Percentiles rank a stretch among this genome's conserved stretches.
Conservation (phyloP, 2,329 filamentous ascomycete species). For the Colletotrichum caudatum region DNA sequence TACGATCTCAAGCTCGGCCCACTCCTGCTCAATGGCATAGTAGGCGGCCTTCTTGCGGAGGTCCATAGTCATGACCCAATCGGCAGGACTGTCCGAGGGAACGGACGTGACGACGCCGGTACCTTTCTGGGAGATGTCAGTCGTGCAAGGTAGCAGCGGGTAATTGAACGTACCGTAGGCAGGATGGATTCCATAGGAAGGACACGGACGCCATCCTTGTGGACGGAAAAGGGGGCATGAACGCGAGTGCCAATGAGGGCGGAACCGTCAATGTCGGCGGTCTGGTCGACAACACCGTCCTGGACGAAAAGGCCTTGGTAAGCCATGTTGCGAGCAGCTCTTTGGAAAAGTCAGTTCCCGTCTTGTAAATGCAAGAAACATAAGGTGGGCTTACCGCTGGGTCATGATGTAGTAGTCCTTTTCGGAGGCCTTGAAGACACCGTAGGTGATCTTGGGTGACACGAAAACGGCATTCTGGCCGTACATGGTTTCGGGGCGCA, state of each 20-base stretch:
- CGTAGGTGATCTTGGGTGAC: conserved; percentile 88
- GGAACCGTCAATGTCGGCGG: conserved; percentile 80
- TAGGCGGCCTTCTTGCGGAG: conserved; percentile 95
- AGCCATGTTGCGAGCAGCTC: conserved; percentile 92
- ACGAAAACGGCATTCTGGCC: conserved; percentile 97
- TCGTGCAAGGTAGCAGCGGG: neutral
- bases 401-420: conserved; percentile 88
- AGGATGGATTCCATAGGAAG: conserved; percentile 96
- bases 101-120: conserved; percentile 97
- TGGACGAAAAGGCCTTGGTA: conserved; percentile 88
- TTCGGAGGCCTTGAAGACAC: conserved; percentile 82
- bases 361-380: too few relatives aligned
- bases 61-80: conserved; percentile 89
- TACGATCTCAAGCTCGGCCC: conserved; percentile 90
- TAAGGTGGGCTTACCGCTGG: conserved; percentile 63
- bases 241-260: conserved; percentile 90
- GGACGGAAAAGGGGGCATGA: conserved; percentile 87
- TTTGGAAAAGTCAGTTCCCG: neutral
- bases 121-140: conserved; percentile 70
- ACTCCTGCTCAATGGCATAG: conserved; percentile 96
- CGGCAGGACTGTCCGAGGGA: conserved; percentile 94
- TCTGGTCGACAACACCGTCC: conserved; percentile 80
- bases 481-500: conserved; percentile 98
- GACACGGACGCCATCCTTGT: conserved; percentile 86
- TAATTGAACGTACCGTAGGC: conserved; percentile 61